phyloP scores from a whole-genome alignment of 495 filamentous ascomycete species.

The Hapsidospora chrysogenum region DNA sequence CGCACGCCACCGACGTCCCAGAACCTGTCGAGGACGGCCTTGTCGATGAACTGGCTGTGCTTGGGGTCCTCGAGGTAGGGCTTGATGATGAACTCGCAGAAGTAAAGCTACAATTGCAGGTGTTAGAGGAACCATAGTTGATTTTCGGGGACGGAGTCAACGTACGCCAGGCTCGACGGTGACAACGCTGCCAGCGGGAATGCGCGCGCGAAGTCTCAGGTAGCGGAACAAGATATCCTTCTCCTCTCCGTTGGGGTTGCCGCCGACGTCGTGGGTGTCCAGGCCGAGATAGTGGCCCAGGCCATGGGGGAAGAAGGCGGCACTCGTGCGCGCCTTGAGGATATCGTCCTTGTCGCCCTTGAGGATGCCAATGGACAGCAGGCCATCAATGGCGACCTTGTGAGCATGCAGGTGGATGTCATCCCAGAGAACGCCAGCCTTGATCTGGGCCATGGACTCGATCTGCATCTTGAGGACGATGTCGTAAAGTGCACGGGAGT shows the following conservation, averaged over 20 bases:
- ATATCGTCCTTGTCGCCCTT: conserved; percentile 53
- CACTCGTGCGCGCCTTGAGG: conserved; percentile 53
- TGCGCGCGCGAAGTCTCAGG: conserved; percentile 57
- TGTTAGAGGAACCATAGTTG: not conserved
- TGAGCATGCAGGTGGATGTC: conserved; percentile 67
- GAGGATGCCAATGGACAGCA: conserved; percentile 62
- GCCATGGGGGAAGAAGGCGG: conserved; percentile 85
- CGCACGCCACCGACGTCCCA: conserved; percentile 83
- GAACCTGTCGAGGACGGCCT: conserved; percentile 56
- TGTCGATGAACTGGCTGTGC: conserved; percentile 56
- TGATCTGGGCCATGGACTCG: conserved; percentile 53
- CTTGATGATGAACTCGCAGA: conserved; percentile 82
- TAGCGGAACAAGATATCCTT: conserved; percentile 73
- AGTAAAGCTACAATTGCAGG: conserved; percentile 60
- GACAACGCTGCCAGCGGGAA: conserved; percentile 65
- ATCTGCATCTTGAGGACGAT: conserved; percentile 77
- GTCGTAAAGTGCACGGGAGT: conserved; percentile 67
- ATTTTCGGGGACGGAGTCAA: not conserved
- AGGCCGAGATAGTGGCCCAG: conserved; percentile 85
- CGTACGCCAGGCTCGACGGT: conserved; percentile 81
- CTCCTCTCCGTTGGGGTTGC: conserved; percentile 73
- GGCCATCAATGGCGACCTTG: conserved; percentile 61
- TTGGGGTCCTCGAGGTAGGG: conserved; percentile 58
- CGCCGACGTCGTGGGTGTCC: conserved; percentile 89
- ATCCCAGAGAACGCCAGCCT: conserved; percentile 71